Base-by-base conservation (phyloP, 768 basidiomycete species). In the Tulasnella sp. region DNA sequence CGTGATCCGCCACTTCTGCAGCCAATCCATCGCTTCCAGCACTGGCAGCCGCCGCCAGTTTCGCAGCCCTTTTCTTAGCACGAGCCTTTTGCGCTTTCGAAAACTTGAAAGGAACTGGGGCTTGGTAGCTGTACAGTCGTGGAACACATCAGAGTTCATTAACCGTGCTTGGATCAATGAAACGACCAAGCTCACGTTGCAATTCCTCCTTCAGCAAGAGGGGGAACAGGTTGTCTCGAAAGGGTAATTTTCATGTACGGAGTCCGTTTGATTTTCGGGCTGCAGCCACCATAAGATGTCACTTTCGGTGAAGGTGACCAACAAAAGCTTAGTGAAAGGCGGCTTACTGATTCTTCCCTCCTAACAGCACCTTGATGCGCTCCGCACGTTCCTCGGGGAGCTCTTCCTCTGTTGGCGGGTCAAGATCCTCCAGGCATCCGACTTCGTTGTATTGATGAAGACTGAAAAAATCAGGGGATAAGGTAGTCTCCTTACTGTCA, bases 171-270 rank as follows among this genome's bases (percentile, higher is more conserved):
- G 29, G 19, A 25, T 69, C 5, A 8, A 17, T 19, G 58, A 29
- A 15, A 69, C 5, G 29, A 34, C 15, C 39, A 25, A 34, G 42
- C 75, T 70, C 31, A 76, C 75, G 75, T 76, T 19, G 75, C 75
- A 11, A 15, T 49, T 40, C 67, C 40, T 7, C n/a, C 40, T 22
- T 70, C 75, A n/a, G 39, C 39, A 17, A 69, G 25, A 25, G 42
- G 40, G 2, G 75, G 75, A 25, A 76, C 9, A 7, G 67, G 75
- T 12, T 37, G 19, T 49, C 67, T 29, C 8, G 36, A 77, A 12
- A 78, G 76, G 25, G 72, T 76, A 25, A 78, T 75, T 40, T 75
- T 78, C 78, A 78, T 77, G 68, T 77, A 78, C 42, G 78, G 78
- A 4, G 78, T 78, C 15, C 78, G 39, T 36, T 77, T 76, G 54